Evolutionary conservation across 345 rosid genomes (phyloP).

Genomic region (Fremontodendron californicum): DNA sequence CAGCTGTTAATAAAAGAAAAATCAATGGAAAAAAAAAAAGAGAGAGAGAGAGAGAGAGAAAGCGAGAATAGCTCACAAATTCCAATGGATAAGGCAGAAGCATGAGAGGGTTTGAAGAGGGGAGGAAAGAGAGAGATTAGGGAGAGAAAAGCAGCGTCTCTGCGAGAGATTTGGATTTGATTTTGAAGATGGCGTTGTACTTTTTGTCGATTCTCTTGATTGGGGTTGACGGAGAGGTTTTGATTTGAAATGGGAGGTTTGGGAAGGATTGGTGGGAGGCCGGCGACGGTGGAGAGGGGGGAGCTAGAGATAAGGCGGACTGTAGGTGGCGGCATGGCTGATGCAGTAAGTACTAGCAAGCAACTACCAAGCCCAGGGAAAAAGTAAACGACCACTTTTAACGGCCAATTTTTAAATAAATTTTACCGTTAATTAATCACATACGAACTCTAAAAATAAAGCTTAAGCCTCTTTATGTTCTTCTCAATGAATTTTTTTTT

Average conservation of each 20-base stretch:
- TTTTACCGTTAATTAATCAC: no score
- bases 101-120: constrained; percentile 35
- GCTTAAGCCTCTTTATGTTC: no score
- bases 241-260: constrained; percentile 26
- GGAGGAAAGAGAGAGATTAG: constrained; percentile 42
- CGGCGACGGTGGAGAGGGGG: constrained; percentile 18
- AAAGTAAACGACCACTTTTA: not conserved
- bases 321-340: constrained; percentile 26
- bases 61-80: constrained; percentile 44
- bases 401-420: not conserved
- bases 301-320: constrained; percentile 37
- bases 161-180: constrained; percentile 37
- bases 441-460: no score
- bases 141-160: constrained; percentile 46
- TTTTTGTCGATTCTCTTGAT: constrained; percentile 7
- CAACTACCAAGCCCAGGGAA: not conserved
- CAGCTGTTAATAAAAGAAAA: constrained; percentile 4
- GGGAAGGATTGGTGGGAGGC: constrained; percentile 20
- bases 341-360: not conserved
- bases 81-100: constrained; percentile 75
- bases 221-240: constrained; percentile 14
- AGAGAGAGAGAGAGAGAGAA: not conserved
- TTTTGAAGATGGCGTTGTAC: not conserved
- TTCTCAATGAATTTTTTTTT: no score
- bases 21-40: no score